A percentile compares a stretch with the other conserved stretches of the same genome.
phyloP scores from a whole-genome alignment of 495 filamentous ascomycete species.

The Arthonia radiata region DNA sequence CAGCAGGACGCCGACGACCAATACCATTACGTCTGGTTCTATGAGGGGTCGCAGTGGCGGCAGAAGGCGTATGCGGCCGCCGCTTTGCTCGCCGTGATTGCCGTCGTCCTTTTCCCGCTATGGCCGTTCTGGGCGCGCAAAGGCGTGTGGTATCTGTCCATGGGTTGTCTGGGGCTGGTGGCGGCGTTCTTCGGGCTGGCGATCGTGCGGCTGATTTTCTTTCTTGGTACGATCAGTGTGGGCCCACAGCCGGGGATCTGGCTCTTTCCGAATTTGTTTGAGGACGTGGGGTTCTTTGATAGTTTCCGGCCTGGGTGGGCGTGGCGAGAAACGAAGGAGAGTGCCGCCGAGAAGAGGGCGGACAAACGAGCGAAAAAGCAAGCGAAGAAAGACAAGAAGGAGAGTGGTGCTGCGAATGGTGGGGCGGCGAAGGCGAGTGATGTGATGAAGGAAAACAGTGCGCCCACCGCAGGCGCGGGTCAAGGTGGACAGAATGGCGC shows the following conservation, averaged over 20 bases:
- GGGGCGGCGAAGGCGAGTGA: no score
- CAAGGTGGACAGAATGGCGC: no score
- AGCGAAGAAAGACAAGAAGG: no score
- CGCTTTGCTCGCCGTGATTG: constrained; percentile 57
- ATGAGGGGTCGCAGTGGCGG: constrained; percentile 82
- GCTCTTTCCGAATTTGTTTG: constrained; percentile 95
- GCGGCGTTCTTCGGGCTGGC: constrained; percentile 95
- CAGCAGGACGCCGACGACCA: constrained; percentile 82
- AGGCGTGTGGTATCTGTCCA: constrained; percentile 93
- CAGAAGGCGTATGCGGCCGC: constrained; percentile 72
- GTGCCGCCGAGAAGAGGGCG: no score
- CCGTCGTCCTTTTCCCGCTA: constrained; percentile 81
- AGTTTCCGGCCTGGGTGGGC: constrained; percentile 93
- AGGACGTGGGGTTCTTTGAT: constrained; percentile 95
- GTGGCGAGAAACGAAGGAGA: no score
- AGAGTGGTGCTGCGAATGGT: no score
- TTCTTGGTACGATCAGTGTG: constrained; percentile 70
- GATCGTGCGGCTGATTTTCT: constrained; percentile 87
- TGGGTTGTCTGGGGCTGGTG: constrained; percentile 76
- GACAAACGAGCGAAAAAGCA: no score
- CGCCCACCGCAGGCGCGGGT: no score
- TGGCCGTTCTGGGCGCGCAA: constrained; percentile 82
- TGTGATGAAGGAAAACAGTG: no score
- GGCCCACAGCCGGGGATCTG: constrained; percentile 61
- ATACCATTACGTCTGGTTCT: constrained; percentile 91